Evolutionary conservation across 2,329 filamentous ascomycete species (phyloP).

Genomic region (Pseudogymnoascus pannorum): DNA sequence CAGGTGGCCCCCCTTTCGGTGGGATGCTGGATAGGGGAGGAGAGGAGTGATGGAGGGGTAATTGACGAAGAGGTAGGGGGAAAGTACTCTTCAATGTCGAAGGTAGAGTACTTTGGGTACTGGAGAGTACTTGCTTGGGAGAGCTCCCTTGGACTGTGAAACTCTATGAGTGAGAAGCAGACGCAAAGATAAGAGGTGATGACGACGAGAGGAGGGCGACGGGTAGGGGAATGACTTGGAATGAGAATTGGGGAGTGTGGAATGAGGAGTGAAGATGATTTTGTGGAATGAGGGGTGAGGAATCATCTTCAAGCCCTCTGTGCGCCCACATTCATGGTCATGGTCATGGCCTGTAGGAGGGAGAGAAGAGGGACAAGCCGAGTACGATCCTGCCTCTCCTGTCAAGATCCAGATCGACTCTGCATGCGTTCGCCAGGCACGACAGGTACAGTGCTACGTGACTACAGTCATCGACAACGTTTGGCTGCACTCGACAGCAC

Average conservation of each 20-base stretch:
- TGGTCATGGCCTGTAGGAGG: not conserved
- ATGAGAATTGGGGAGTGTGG: not conserved
- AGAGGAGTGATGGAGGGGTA: conserved; percentile 6
- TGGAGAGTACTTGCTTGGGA: not conserved
- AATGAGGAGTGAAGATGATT: not conserved
- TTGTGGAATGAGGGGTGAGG: not conserved
- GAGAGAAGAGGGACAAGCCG: not conserved
- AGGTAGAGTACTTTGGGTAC: not conserved
- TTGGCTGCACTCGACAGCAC: not conserved
- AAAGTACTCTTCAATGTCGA: not conserved
- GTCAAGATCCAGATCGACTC: conserved; percentile 4
- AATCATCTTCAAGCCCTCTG: not conserved
- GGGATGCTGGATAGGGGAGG: not conserved
- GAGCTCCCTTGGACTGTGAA: not conserved
- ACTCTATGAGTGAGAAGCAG: not conserved
- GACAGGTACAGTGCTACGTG: not conserved
- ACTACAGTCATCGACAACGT: not conserved
- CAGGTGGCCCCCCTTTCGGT: not conserved
- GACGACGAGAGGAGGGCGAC: not conserved
- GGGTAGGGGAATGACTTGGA: not conserved
- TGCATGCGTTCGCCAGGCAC: conserved; percentile 3
- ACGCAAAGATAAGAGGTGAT: not conserved
- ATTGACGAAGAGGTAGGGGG: not conserved
- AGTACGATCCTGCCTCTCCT: conserved; percentile 3
- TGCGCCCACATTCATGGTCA: not conserved